Evolutionary conservation across 208 protist species (phyloP), one percentile per base, ranked within the genome.

Genomic region (Leishmania arabica): DNA sequence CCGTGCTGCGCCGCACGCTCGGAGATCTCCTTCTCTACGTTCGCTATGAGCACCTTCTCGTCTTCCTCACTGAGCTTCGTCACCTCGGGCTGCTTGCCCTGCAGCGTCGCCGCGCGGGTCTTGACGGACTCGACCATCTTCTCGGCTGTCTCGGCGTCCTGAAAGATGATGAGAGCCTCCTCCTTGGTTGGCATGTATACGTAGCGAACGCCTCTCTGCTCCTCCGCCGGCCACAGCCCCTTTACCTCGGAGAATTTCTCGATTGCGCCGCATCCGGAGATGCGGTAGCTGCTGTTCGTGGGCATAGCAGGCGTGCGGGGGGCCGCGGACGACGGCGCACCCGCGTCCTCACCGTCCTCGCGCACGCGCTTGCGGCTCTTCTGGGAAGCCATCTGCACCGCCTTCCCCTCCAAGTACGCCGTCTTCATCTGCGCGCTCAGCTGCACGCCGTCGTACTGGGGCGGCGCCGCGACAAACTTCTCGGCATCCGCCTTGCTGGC

Each of bases 131-230:
- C 87, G 0, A 94, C 86, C 94, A 97, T 97, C 88, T 91, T 91
- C 56, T 76, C 75, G 3, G 90, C 94, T 9, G 92, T 96, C 75
- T 90, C 88, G 60, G 89, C 76, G 79, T 97, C 94, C 84, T 97
- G 94, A 62, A 97, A 97, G 73, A 97, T 93, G 72, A 97, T 78
- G 40, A 95, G 79, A 19, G 92, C 90, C 56, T 83, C 88, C 51
- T 92, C 90, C 75, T 86, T 90, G 77, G 85, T 89, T 15, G 92
- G 92, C 73, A 89, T 92, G 84, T 92, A 96, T 54, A 97, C 92
- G 85, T 97, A 97, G 64, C 94, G 94, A 64, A 97, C 86, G 17
- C 94, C 94, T 54, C 83, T 86, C 86, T 95, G 94, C 86, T 96
- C 92, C 87, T 95, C 94, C 70, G 85, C 86, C 53, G 94, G 92